A percentile compares a stretch with the other conserved stretches of the same genome.
Conservation (phyloP, 2,329 filamentous ascomycete species). For the Canariomyces notabilis region DNA sequence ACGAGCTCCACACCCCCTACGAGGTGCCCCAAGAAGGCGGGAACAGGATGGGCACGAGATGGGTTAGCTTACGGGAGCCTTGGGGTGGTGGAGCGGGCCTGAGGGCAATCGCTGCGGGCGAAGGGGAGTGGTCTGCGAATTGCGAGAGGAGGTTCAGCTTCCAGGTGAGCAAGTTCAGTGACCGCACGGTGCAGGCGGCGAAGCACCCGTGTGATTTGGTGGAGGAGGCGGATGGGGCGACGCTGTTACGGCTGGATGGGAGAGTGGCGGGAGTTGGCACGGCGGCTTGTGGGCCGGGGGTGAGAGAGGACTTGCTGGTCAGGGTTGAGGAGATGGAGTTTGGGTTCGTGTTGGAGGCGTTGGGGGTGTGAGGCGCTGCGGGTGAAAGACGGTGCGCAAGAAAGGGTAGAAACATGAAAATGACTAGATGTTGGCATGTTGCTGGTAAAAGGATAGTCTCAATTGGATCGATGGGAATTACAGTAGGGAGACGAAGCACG, state of each 20-base stretch:
- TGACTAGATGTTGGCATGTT: too few relatives aligned
- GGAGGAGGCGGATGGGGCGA: slow-evolving; percentile 41
- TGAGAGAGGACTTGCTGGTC: slow-evolving; percentile 41
- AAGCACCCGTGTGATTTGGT: slow-evolving; percentile 60
- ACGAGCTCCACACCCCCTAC: slow-evolving; percentile 52
- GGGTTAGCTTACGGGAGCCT: slow-evolving; percentile 37
- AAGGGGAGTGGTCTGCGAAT: slow-evolving; percentile 32
- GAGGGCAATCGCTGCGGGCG: slow-evolving; percentile 24
- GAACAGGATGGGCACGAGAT: slow-evolving; percentile 57
- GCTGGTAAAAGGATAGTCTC: too few relatives aligned
- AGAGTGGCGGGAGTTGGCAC: slow-evolving; percentile 47
- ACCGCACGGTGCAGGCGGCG: slow-evolving; percentile 50
- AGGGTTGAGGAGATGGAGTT: slow-evolving; percentile 38
- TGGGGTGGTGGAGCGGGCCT: slow-evolving; percentile 28
- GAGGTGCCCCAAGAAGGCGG: slow-evolving; percentile 66
- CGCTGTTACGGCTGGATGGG: slow-evolving; percentile 40
- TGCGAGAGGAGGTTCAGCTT: slow-evolving; percentile 45
- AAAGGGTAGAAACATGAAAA: too few relatives aligned
- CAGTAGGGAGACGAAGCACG: too few relatives aligned
- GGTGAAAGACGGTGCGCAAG: too few relatives aligned
- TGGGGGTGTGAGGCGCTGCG: slow-evolving; percentile 6
- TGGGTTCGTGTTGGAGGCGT: slow-evolving; percentile 36
- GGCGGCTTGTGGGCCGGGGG: slow-evolving; percentile 44
- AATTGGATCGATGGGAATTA: too few relatives aligned
- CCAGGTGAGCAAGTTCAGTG: slow-evolving; percentile 49